Evolutionary conservation across 129 eudicot species (phyloP), one percentile per base, ranked within the genome.

Genomic region (Flaveria ramosissima): DNA sequence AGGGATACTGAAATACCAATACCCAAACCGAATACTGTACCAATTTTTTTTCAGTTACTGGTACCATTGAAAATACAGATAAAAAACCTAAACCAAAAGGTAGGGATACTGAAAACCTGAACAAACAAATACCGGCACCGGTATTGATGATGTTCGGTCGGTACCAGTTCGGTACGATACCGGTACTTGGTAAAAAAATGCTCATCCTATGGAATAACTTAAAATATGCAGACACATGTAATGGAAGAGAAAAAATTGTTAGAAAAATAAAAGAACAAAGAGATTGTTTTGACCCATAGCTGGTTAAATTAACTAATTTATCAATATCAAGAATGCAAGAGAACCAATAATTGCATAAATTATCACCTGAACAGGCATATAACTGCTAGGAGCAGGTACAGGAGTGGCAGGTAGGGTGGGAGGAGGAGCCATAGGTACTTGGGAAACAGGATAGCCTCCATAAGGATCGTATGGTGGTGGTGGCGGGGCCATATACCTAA

Each of bases 401-500:
- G 90, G 96, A 70, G 95, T 85, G 70, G 93, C 86, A 41, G 98
- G 94, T 51, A 87, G 97, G 63, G 93, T 86, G 72, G 93, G 93
- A n/a, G 93, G 97, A 83, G 96, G 80, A 79, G 92, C 88, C 91
- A 90, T 88, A 27, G 89, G 89, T 66, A 89, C 88, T 30, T 91
- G 96, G 75, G 99, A 85, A 75, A 89, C 89, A 75, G 90, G 83
- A 91, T 91, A 94, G 68, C 92, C 96, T 30, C 84, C 97, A 77
- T 94, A 94, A 57, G 99, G 92, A 71, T 91, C 94, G 75, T 91
- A 95, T 41, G 88, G 92, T 39, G 99, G 99, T 6, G 96, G 97
- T 76, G 96, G 86, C 2, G 92, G 92, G 51, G 94, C 83, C 93
- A 95, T 83, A 80, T 91, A 95, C 80, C 98, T 93, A 78, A 76